These are phyloP conservation scores for Dianthus caryophyllus DNA, from an alignment of 148 eudicot species.

Conservation along the genomic window DNA sequence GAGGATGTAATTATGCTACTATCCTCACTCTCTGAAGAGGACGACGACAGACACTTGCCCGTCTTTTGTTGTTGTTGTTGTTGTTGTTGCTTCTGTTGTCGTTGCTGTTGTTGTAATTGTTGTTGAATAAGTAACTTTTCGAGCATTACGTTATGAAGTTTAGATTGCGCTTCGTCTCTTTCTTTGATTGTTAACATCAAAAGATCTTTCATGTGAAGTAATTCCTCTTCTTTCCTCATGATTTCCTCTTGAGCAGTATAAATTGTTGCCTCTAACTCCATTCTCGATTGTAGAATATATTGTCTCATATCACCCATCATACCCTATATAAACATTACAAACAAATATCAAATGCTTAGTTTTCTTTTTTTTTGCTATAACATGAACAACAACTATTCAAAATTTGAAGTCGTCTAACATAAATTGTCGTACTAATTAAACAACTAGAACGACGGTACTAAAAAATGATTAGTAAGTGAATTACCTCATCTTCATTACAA, in stretches of 20 bases:
- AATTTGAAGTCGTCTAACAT: too few species aligned
- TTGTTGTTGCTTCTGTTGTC: slow-evolving; percentile 15
- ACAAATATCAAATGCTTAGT: too few species aligned
- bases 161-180: slow-evolving; percentile 65
- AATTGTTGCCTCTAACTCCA: slow-evolving; percentile 67
- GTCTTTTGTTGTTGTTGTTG: slow-evolving; percentile 9
- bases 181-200: slow-evolving; percentile 51
- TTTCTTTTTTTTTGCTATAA: too few species aligned
- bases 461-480: not conserved
- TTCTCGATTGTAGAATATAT: slow-evolving; percentile 53
- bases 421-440: not conserved
- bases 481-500: slow-evolving; percentile 44
- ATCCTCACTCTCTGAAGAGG: slow-evolving; percentile 26
- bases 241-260: slow-evolving; percentile 67
- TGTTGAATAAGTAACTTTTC: slow-evolving; percentile 51
- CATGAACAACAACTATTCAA: too few species aligned
- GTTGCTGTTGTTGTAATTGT: slow-evolving; percentile 21
- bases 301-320: slow-evolving; percentile 58
- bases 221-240: slow-evolving; percentile 70
- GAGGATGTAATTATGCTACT: slow-evolving; percentile 25
- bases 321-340: slow-evolving; percentile 34
- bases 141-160: slow-evolving; percentile 39
- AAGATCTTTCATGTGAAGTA: slow-evolving; percentile 47
- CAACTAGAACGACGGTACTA: too few species aligned
- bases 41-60: slow-evolving; percentile 17